Evolutionary conservation across 1,139 yeast genomes (phyloP).

Genomic region (Hyphopichia fennica): DNA sequence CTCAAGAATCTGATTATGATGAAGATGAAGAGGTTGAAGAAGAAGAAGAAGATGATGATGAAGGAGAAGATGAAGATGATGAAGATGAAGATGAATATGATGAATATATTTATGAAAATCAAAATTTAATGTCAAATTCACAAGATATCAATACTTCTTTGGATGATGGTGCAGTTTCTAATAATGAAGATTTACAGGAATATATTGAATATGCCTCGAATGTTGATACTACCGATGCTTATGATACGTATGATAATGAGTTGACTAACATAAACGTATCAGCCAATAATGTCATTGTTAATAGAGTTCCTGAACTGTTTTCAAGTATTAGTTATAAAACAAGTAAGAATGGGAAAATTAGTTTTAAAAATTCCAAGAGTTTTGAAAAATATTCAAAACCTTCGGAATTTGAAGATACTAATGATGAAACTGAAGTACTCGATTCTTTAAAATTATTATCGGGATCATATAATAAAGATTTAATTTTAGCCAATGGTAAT

Average conservation of each 20-base stretch:
- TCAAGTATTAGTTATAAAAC: conserved; percentile 6
- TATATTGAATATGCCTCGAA: conserved; percentile 12
- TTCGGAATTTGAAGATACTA: background rate
- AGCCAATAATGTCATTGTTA: background rate
- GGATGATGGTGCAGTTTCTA: background rate
- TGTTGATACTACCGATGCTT: conserved; percentile 12
- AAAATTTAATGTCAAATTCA: background rate
- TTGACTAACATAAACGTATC: background rate
- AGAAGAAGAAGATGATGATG: conserved; percentile 1
- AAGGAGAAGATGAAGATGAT: conserved; percentile 7
- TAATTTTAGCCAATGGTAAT: conserved; percentile 23
- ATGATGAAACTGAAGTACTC: background rate
- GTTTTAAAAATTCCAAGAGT: background rate
- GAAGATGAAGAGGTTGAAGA: background rate
- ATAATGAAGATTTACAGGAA: conserved; percentile 8
- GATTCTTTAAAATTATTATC: background rate
- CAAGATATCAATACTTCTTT: no score
- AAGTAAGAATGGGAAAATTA: conserved; percentile 6
- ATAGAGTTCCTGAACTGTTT: conserved; percentile 5
- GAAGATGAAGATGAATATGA: conserved; percentile 4
- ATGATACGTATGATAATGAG: conserved; percentile 9
- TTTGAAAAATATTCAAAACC: background rate
- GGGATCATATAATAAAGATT: conserved; percentile 15
- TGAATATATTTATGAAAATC: conserved; percentile 1
- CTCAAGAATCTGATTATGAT: background rate